phyloP scores from a whole-genome alignment of 148 eudicot species.

The Chenopodium suecicum region DNA sequence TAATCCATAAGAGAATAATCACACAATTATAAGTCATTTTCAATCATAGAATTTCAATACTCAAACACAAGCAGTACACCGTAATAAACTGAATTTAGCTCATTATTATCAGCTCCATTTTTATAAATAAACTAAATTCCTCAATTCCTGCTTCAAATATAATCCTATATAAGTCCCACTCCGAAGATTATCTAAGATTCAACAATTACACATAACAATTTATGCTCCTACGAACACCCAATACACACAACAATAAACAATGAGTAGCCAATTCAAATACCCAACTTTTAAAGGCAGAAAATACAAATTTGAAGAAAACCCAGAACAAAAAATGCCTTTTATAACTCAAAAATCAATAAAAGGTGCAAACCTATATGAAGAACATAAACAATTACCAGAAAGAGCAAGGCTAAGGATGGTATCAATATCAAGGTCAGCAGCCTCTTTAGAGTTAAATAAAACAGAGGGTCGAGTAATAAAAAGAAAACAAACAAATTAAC shows the following conservation, averaged over 20 bases:
- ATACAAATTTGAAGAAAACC: not conserved
- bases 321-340: not conserved
- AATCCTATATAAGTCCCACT: not conserved
- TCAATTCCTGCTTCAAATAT: no score
- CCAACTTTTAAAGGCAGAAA: not conserved
- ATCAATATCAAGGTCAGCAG: constrained; percentile 82
- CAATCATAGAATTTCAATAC: no score
- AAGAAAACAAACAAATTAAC: no score
- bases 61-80: no score
- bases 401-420: constrained; percentile 50
- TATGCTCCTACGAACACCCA: not conserved
- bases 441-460: constrained; percentile 63
- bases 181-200: not conserved
- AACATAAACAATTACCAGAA: constrained; percentile 37
- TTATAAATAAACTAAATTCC: no score
- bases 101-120: no score
- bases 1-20: no score
- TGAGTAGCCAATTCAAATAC: not conserved
- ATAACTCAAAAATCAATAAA: constrained; percentile 2
- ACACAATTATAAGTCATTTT: no score
- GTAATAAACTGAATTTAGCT: no score
- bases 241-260: not conserved
- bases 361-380: not conserved
- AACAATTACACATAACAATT: not conserved
- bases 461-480: constrained; percentile 70